Percentiles rank a stretch among this genome's conserved stretches.
Evolutionary conservation across 116 monocot species (phyloP).

Genomic region (Zostera marina): DNA sequence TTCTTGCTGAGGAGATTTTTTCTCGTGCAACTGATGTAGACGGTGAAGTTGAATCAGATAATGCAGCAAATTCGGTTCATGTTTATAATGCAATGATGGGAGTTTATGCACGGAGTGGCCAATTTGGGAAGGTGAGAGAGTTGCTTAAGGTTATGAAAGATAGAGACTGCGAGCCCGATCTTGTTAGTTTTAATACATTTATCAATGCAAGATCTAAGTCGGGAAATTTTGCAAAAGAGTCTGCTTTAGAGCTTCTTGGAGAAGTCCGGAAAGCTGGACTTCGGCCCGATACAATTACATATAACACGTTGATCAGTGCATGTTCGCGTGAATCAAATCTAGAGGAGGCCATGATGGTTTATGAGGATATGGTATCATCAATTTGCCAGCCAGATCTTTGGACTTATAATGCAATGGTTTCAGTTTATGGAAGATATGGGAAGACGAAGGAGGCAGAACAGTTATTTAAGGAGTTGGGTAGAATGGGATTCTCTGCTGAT

Average conservation of each 20-base stretch:
- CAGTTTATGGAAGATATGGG: slow-evolving; percentile 58
- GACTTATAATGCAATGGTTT: slow-evolving; percentile 89
- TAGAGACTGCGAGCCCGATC: slow-evolving; percentile 57
- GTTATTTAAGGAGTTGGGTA: slow-evolving; percentile 44
- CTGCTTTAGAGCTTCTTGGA: slow-evolving; percentile 42
- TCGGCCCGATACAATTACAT: slow-evolving; percentile 73
- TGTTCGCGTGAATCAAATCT: slow-evolving; percentile 38
- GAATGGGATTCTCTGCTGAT: slow-evolving; percentile 61
- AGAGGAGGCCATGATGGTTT: slow-evolving; percentile 48
- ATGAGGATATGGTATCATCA: slow-evolving; percentile 39
- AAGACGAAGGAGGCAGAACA: slow-evolving; percentile 36
- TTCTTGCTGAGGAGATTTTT: slow-evolving; percentile 67
- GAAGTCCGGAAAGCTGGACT: slow-evolving; percentile 56
- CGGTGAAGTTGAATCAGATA: not conserved
- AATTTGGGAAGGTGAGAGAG: slow-evolving; percentile 33
- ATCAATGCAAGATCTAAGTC: slow-evolving; percentile 72
- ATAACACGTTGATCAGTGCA: slow-evolving; percentile 80
- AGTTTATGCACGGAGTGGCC: slow-evolving; percentile 52
- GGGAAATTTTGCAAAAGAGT: slow-evolving; percentile 24
- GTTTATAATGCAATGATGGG: slow-evolving; percentile 98
- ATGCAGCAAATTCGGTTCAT: slow-evolving; percentile 25
- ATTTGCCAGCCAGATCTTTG: slow-evolving; percentile 78
- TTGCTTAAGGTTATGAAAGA: slow-evolving; percentile 44
- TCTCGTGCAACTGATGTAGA: slow-evolving; percentile 10
- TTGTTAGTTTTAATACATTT: slow-evolving; percentile 88